Evolutionary conservation across 768 basidiomycete genomes (phyloP), one percentile per base, ranked within the genome.

Genomic region (Glaciozyma martinii): DNA sequence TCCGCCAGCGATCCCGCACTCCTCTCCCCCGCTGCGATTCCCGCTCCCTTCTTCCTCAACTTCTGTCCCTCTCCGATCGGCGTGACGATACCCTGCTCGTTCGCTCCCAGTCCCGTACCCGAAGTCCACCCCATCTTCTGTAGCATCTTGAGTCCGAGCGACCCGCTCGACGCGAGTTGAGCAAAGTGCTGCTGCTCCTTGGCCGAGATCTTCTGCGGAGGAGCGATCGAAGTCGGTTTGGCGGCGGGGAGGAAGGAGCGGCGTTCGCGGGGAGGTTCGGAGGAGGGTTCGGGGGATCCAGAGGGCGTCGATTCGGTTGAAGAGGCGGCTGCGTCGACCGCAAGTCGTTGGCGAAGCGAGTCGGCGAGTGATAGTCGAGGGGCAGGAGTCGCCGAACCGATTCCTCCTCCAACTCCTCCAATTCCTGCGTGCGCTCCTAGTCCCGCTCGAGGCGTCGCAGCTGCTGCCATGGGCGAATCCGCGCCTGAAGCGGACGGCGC

Each of bases 41-140:
- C 91, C 81, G 86, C 86, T 68, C 85, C 86, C 46, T 72, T 86
- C 10, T 88, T 89, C 8, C 91, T 84, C 60, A 91, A 71, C 74
- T 90, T 92, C 72, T 82, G 84, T 75, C 93, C 90, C 72, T 82
- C 84, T 75, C 93, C 90, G 19, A 95, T 81, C 0, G 91, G 91
- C 7, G 85, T 84, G n/a, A 90, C 83, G 57, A 93, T 93, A 71
- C 91, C 91, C 70, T 86, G 84, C 1, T 86, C 86, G 2, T 78
- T 77, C 2, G 81, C 76, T 66, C 91, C 91, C 13, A 94, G 81
- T 70, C 92, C 91, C 86, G 70, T 43, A 37, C 80, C 94, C 0
- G 86, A 79, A 74, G 85, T 80, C 94, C 95, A 99, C 12, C 95
- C 95, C 87, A 93, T 92, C 79, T 93, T 98, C 37, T 83, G 83